phyloP scores from a whole-genome alignment of 352 stramenopile genomes.

The Globisporangium sylvaticum region DNA sequence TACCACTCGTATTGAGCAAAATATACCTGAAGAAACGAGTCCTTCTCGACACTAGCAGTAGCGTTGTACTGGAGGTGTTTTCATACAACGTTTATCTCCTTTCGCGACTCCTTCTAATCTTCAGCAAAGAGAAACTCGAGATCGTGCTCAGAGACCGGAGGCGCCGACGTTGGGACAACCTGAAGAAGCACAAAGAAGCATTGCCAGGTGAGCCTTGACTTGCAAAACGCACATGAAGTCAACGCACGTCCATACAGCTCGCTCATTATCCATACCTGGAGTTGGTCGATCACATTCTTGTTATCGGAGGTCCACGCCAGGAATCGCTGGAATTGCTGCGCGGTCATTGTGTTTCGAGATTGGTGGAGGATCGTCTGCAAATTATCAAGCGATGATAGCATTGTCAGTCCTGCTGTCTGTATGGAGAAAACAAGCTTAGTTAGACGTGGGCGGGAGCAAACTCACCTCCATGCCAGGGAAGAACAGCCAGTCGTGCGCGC shows the following conservation, averaged over 20 bases:
- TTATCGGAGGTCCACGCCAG: slow-evolving; percentile 79
- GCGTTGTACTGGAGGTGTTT: not conserved
- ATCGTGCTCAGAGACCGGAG: slow-evolving; percentile 37
- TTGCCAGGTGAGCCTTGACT: no score
- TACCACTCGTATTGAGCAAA: slow-evolving; percentile 1
- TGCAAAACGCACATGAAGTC: no score
- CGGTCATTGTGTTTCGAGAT: slow-evolving; percentile 71
- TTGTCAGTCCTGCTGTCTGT: not conserved
- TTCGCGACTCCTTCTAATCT: slow-evolving; percentile 28
- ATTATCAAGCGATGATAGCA: not conserved
- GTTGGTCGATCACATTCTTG: slow-evolving; percentile 56
- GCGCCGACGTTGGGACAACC: slow-evolving; percentile 41
- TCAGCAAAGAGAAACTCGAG: slow-evolving; percentile 79
- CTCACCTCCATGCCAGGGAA: slow-evolving; percentile 82
- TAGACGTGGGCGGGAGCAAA: no score
- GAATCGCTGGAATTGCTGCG: slow-evolving; percentile 82
- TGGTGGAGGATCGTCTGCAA: slow-evolving; percentile 69
- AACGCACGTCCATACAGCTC: no score
- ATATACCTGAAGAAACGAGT: slow-evolving; percentile 8
- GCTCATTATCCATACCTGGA: slow-evolving; percentile 56
- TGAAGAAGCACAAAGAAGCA: slow-evolving; percentile 12
- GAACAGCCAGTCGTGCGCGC: slow-evolving; percentile 83
- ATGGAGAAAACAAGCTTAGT: no score
- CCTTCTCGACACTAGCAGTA: not conserved
- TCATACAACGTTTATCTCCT: not conserved